Evolutionary conservation across 2,329 filamentous ascomycete genomes (phyloP).

Genomic region (Ophiostoma novo-ulmi): DNA sequence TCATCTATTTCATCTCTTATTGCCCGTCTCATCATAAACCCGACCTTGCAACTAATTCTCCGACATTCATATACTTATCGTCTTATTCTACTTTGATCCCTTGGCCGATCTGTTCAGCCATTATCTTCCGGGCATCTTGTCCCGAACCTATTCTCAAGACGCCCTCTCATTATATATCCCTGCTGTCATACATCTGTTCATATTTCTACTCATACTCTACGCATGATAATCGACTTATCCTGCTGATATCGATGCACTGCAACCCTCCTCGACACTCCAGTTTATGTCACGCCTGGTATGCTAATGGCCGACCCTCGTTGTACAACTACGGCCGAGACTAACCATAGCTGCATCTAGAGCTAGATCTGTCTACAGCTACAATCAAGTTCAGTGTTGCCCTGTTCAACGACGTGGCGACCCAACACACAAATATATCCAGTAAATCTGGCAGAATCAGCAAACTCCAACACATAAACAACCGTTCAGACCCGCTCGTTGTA

Average conservation of each 20-base stretch:
- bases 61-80: neutral
- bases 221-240: too few relatives aligned
- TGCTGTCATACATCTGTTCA: neutral
- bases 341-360: neutral
- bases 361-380: neutral
- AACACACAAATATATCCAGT: neutral
- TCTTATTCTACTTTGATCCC: neutral
- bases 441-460: neutral
- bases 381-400: neutral
- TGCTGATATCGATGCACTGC: neutral
- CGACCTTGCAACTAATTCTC: neutral
- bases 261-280: neutral
- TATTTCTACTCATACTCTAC: neutral
- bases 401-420: neutral
- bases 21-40: neutral
- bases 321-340: neutral
- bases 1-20: neutral
- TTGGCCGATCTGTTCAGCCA: neutral
- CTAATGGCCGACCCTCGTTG: neutral
- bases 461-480: neutral
- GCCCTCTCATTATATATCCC: neutral
- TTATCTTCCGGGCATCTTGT: neutral
- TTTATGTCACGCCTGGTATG: neutral
- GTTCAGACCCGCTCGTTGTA: neutral
- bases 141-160: neutral